Evolutionary conservation across 2,329 filamentous ascomycete genomes (phyloP), one percentile per base, ranked within the genome.

Genomic region (Sporothrix brunneoviolacea): DNA sequence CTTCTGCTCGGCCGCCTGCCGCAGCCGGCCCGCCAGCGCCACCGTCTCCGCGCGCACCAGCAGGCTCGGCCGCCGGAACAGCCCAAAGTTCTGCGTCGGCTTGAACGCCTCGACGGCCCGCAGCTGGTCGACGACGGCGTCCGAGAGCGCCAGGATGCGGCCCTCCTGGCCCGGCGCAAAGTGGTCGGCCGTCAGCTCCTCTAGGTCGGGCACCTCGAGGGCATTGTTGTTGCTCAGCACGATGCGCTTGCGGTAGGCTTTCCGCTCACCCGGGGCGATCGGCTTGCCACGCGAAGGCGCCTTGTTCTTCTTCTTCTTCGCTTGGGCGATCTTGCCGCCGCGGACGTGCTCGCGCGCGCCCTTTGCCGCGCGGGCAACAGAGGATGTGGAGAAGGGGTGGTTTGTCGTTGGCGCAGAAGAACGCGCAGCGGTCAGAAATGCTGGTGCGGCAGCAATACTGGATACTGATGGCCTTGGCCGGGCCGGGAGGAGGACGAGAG

Each of bases 151-250:
- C 47, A 89, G 70, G 27, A 97, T 78, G 54, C 77, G 77, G 32
- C 86, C 88, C 27, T 70, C 67, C 49, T 76, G 16, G 76, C 66
- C 68, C 84, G 70, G n/a, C 22, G n/a, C 2, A 18, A 18, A 12
- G 19, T n/a, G 36, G 55, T 76, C 71, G 9, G 68, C 64, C 12
- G 69, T 74, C 49, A 95, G 63, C 43, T 84, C 76, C 53, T 75
- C 69, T 58, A 95, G 73, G 10, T 81, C 86, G 21, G 73, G 64
- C 8, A 97, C 85, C 53, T 84, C 80, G 33, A 96, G 72, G 44
- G 93, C 93, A 70, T 95, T 97, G 67, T 88, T 86, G 71, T 97
- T 98, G 74, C 86, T 91, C 54, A 98, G 81, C 53, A 94, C 83
- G 61, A 98, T 88, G 59, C 88, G 83, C 73, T 94, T 95, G 58